phyloP scores from a whole-genome alignment of 495 filamentous ascomycete species.

The Penicillium goetzii region DNA sequence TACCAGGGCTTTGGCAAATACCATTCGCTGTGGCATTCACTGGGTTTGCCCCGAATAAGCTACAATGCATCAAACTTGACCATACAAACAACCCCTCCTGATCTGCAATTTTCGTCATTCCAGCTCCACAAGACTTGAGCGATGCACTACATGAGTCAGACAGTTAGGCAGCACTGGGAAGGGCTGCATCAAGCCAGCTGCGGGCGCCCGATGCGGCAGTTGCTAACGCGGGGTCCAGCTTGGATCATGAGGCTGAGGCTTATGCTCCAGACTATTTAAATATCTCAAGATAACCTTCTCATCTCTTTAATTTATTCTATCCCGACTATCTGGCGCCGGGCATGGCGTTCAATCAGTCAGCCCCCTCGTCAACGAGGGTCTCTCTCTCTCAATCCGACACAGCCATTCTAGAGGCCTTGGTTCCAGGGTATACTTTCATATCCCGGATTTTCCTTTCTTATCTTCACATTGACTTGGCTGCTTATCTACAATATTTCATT shows the following conservation, averaged over 20 bases:
- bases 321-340: background rate
- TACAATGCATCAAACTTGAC: background rate
- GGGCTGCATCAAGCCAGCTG: background rate
- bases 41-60: background rate
- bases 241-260: constrained; percentile 2
- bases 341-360: constrained; percentile 33
- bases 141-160: constrained; percentile 43
- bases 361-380: constrained; percentile 26
- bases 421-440: constrained; percentile 72
- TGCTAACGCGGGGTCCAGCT: background rate
- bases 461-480: constrained; percentile 69
- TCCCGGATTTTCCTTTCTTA: constrained; percentile 61
- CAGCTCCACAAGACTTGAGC: background rate
- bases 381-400: constrained; percentile 32
- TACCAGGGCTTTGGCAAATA: background rate
- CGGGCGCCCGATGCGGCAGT: constrained; percentile 1
- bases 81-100: background rate
- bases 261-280: constrained; percentile 3
- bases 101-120: background rate
- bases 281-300: no score
- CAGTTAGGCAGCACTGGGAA: constrained; percentile 7
- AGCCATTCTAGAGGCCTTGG: constrained; percentile 69
- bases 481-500: constrained; percentile 68
- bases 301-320: background rate
- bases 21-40: no score